Base-by-base conservation (phyloP, 2,329 filamentous ascomycete species). In the Setomelanomma holmii region DNA sequence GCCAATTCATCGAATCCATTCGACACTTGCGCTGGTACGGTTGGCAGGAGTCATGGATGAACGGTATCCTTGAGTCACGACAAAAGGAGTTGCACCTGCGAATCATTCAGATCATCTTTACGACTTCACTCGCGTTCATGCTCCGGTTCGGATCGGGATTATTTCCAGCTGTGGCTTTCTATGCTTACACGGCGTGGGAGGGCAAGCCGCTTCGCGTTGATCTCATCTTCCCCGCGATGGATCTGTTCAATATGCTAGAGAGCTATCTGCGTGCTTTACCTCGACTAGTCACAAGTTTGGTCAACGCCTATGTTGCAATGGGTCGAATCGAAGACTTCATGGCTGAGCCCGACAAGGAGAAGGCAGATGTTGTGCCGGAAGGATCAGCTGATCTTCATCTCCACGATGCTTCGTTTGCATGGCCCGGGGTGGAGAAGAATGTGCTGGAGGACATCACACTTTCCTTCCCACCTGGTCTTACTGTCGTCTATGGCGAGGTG, bases 1-100 rank as follows among this genome's bases (percentile, higher is more conserved):
- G 89, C 2, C 91, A 96, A 66, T 95, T 96, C 53, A 89, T 96
- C 45, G 91, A 96, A 72, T 87, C 90, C 0, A 91, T 95, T 49
- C 85, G 91, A 3, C 90, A 93, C 67, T 77, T 92, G 19, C 84
- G 89, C 30, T 92, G 88, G 88, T 92, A 93, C 66, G 89, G 89
- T 36, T 95, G 90, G 90, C 89, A 93, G 72, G 82, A 85, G 47
- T 82, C 86, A 45, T 93, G 90, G 90, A 80, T 92, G 8, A 78
- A 78, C 2, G 82, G 84, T 30, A 89, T 93, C 50, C 84, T 91
- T 78, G 80, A 85, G 43, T 84, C 87, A 6, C 82, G 90, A 53
- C 81, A 87, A 50, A 81, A 83, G 33, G 90, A 95, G 71, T 73
- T 95, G 45, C 80, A 83, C 38, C 75, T 89, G 17, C 82, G 85